Evolutionary conservation across 148 eudicot genomes (phyloP).

Genomic region (Selenicereus undatus): DNA sequence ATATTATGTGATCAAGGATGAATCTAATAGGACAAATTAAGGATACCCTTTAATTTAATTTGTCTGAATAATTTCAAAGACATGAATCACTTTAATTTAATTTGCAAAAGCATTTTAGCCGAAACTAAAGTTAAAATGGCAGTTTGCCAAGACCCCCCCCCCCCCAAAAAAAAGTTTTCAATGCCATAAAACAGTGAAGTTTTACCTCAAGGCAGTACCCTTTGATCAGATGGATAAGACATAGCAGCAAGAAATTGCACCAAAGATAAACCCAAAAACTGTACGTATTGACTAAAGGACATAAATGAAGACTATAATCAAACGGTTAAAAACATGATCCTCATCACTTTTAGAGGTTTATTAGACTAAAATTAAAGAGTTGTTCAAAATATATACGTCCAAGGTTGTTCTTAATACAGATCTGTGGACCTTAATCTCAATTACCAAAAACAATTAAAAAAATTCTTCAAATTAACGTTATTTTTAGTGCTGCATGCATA

Average conservation of each 20-base stretch:
- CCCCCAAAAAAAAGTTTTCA: neutral
- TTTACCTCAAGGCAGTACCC: neutral
- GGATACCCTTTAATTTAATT: neutral
- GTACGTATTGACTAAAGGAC: neutral
- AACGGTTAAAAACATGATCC: neutral
- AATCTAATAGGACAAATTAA: neutral
- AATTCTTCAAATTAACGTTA: too few species aligned
- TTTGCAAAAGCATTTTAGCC: too few species aligned
- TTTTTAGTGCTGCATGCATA: neutral
- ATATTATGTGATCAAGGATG: neutral
- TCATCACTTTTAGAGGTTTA: too few species aligned
- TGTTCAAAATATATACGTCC: neutral
- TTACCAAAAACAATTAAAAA: neutral
- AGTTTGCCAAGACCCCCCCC: too few species aligned
- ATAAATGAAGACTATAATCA: neutral
- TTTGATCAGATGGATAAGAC: neutral
- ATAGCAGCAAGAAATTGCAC: neutral
- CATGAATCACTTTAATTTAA: neutral
- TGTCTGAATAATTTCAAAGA: neutral
- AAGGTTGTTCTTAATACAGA: neutral
- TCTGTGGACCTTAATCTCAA: neutral
- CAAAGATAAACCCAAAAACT: neutral
- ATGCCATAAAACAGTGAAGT: neutral
- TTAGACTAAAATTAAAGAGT: neutral
- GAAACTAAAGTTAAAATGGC: neutral